Evolutionary conservation across 495 filamentous ascomycete genomes (phyloP).

Genomic region (Podospora pseudopauciseta): DNA sequence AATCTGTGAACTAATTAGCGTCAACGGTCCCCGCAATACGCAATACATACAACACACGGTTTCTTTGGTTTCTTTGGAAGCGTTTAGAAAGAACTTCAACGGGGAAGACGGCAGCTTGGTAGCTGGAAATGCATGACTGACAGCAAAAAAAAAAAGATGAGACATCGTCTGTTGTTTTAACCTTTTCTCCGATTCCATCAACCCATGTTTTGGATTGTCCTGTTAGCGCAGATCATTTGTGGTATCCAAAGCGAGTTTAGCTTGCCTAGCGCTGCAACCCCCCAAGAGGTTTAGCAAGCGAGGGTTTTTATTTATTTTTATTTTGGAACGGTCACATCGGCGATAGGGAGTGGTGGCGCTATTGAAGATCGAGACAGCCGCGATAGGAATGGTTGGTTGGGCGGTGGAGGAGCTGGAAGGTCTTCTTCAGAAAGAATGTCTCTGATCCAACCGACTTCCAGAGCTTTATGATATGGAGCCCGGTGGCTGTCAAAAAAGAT

Average conservation of each 20-base stretch:
- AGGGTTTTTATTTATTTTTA: background rate
- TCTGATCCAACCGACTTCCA: background rate
- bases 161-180: background rate
- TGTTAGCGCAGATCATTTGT: background rate
- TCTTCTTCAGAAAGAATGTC: background rate
- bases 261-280: background rate
- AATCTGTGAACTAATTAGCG: too few relatives aligned
- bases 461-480: background rate
- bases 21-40: too few relatives aligned
- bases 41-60: too few relatives aligned
- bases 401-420: background rate
- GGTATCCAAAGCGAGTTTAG: slow-evolving; percentile 1
- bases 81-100: too few relatives aligned
- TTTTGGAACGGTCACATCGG: background rate
- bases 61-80: too few relatives aligned
- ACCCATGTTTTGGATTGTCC: slow-evolving; percentile 1
- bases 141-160: too few relatives aligned
- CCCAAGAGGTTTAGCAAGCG: background rate
- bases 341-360: background rate
- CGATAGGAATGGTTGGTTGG: background rate
- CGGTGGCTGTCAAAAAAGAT: too few relatives aligned
- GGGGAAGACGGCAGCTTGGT: too few relatives aligned
- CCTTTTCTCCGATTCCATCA: background rate
- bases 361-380: background rate
- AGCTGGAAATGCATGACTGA: too few relatives aligned